Evolutionary conservation across 2,329 filamentous ascomycete species (phyloP), one percentile per base, ranked within the genome.

Genomic region (Colletotrichum falcatum): DNA sequence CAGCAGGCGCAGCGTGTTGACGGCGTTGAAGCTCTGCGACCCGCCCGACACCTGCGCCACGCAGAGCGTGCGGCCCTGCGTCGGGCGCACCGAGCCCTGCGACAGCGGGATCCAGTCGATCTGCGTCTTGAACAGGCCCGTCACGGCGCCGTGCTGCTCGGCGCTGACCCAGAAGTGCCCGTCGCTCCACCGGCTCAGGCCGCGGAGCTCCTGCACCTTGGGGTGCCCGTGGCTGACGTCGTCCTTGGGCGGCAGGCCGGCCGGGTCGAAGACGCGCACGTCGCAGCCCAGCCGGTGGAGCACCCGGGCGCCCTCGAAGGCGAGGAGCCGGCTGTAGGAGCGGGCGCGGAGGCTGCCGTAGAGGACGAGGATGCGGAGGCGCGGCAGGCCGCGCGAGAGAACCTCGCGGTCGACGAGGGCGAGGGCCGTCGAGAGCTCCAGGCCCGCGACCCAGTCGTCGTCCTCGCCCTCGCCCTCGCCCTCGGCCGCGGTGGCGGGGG

Each of bases 41-140:
- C 90, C 90, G 20, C 90, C 90, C 62, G 83, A 87, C 0, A 92
- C 89, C 76, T 91, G 88, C 0, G 88, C 87, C 28, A 92, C 83
- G 1, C 86, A 86, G 0, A 92, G 81, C 0, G 89, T 92, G 0
- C 89, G 84, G 42, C 90, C 90, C 79, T 92, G 90, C 0, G 90
- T 92, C 0, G 89, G 90, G 0, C 90, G 87, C 0, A 92, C 86
- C 11, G 87, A 87, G 30, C 90, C 89, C 0, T 86, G 86, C 1
- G 82, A 85, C 0, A 92, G 81, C 0, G 90, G 90, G 48, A 92
- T 90, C 90, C 90, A 92, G 77, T 92, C 90, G 58, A 92, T 91
- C 73, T 92, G 89, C 73, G 90, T 90, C 73, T 92, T 92, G 83
- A 92, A 92, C 0, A 91, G 87, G 5, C 85, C 88, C 0, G 89